These are phyloP conservation scores for Pichia occidentalis DNA, from an alignment of 805 yeast genomes.

Conservation along the genomic window DNA sequence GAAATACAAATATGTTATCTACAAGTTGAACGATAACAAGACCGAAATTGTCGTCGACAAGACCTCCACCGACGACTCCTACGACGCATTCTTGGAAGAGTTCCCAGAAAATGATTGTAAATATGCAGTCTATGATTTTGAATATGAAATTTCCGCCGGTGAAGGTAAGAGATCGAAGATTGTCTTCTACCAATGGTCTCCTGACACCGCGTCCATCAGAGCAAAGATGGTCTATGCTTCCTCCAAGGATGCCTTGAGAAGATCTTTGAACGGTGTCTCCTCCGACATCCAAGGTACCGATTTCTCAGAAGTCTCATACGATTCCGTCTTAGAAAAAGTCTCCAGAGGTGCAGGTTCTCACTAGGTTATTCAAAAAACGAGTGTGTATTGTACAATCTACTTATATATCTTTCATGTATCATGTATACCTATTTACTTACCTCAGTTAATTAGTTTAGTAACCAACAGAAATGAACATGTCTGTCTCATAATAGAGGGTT, in stretches of 20 bases:
- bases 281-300: constrained; percentile 98
- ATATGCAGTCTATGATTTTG: constrained; percentile 95
- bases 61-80: constrained; percentile 67
- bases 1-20: constrained; percentile 78
- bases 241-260: constrained; percentile 96
- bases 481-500: too few species aligned
- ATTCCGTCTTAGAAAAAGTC: constrained; percentile 84
- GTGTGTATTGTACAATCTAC: too few species aligned
- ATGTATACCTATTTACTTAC: too few species aligned
- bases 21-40: constrained; percentile 72
- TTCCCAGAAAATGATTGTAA: constrained; percentile 95
- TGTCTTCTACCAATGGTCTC: constrained; percentile 85
- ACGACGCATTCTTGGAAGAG: constrained; percentile 80
- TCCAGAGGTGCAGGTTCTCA: constrained; percentile 72
- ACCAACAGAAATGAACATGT: too few species aligned
- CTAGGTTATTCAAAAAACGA: constrained; percentile 26
- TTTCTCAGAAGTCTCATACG: constrained; percentile 93
- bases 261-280: constrained; percentile 92
- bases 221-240: constrained; percentile 97
- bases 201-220: constrained; percentile 94
- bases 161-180: constrained; percentile 86
- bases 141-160: constrained; percentile 80
- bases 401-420: too few species aligned
- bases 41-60: constrained; percentile 86
- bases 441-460: too few species aligned